Percentiles rank a stretch among this genome's conserved stretches.
Evolutionary conservation across 2,329 filamentous ascomycete genomes (phyloP).

Genomic region (Colletotrichum eleusines): DNA sequence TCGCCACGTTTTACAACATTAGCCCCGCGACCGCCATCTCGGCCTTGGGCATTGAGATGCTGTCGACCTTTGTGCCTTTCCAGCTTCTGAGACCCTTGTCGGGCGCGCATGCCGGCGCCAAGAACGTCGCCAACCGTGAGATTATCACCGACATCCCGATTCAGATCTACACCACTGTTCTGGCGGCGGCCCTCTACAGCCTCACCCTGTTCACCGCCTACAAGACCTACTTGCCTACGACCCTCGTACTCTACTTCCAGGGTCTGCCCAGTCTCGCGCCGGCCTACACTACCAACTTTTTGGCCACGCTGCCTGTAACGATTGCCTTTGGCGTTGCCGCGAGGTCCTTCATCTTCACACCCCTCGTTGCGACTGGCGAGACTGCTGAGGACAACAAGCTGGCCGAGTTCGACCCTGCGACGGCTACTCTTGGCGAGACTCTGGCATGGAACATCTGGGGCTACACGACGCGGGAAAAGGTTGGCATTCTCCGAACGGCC

Average conservation of each 20-base stretch:
- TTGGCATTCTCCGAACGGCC: conserved; percentile 73
- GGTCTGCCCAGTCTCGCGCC: conserved; percentile 75
- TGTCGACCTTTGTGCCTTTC: conserved; percentile 80
- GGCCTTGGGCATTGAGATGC: conserved; percentile 75
- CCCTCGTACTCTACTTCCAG: conserved; percentile 82
- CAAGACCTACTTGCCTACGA: conserved; percentile 76
- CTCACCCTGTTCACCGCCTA: conserved; percentile 78
- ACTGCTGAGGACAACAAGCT: conserved; percentile 62
- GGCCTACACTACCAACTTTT: conserved; percentile 73
- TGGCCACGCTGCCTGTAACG: conserved; percentile 70
- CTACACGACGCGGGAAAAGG: conserved; percentile 71
- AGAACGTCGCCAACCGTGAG: conserved; percentile 68
- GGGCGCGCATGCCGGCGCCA: conserved; percentile 68
- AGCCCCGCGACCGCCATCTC: conserved; percentile 69
- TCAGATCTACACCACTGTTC: conserved; percentile 72
- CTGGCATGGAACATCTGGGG: conserved; percentile 80
- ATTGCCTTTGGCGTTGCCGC: conserved; percentile 75
- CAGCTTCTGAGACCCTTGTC: conserved; percentile 77
- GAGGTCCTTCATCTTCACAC: conserved; percentile 82
- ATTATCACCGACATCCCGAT: conserved; percentile 74
- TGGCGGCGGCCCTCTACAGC: conserved; percentile 80
- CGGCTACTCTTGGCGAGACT: conserved; percentile 76
- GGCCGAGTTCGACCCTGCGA: conserved; percentile 71
- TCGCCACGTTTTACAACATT: conserved; percentile 82
- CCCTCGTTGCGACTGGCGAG: conserved; percentile 67